Percentiles rank a stretch among this genome's conserved stretches.
These are phyloP conservation scores for Globisporangium rhizosaccharum DNA, from an alignment of 352 stramenopile genomes.

Conservation along the genomic window DNA sequence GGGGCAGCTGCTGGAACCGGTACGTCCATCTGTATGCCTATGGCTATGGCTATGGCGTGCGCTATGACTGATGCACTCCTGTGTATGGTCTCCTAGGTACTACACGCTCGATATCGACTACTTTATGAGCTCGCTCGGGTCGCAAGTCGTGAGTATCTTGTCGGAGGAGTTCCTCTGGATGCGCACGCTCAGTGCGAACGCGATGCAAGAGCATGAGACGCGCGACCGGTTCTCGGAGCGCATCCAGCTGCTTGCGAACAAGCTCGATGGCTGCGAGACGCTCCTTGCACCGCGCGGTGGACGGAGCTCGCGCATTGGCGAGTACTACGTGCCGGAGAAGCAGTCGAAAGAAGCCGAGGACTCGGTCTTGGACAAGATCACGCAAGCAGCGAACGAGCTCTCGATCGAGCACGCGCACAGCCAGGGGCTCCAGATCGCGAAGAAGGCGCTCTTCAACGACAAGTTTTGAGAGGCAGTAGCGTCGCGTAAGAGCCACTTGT, in stretches of 20 bases:
- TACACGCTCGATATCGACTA: constrained; percentile 96
- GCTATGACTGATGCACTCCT: neutral
- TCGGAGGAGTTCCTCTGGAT: constrained; percentile 93
- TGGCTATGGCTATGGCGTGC: no score
- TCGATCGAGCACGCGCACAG: constrained; percentile 79
- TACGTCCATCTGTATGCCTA: constrained; percentile 15
- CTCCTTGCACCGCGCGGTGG: constrained; percentile 46
- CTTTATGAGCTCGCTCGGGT: constrained; percentile 93
- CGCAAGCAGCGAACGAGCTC: constrained; percentile 81
- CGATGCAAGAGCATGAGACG: constrained; percentile 87
- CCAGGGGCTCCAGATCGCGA: constrained; percentile 76
- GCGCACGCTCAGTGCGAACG: constrained; percentile 86
- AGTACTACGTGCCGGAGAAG: constrained; percentile 86
- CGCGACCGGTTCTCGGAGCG: constrained; percentile 87
- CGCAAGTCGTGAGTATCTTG: constrained; percentile 90
- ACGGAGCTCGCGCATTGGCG: constrained; percentile 67
- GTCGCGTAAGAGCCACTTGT: neutral
- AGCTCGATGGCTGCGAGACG: constrained; percentile 72
- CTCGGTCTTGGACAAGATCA: constrained; percentile 82
- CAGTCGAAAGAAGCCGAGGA: constrained; percentile 72
- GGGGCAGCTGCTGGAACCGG: constrained; percentile 94
- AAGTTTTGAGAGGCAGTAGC: constrained; percentile 33
- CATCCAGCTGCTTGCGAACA: constrained; percentile 82
- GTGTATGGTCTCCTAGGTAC: constrained; percentile 46
- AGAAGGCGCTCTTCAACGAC: constrained; percentile 84